Base-by-base conservation (phyloP, 192 early-diverging fungal species). In the Backusella liffmaniae region DNA sequence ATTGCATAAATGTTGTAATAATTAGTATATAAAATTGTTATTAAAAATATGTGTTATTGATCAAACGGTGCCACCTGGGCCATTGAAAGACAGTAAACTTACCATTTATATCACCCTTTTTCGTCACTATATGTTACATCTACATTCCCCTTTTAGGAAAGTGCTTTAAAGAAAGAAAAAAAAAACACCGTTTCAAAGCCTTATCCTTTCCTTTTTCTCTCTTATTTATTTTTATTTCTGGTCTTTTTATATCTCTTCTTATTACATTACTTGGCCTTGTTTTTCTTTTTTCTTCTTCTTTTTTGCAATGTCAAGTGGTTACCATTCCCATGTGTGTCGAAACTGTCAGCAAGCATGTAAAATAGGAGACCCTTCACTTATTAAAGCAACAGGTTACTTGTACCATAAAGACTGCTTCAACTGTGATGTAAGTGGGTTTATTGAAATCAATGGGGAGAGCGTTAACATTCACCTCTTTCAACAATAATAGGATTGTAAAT, bases 401-500 rank as follows among this genome's bases (percentile, higher is more conserved):
- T 76, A 76, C 42, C 75, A 76, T 56, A 70, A 70, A 34, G 67
- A 76, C 23, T 76, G 75, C 16, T 76, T 76, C 44, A 51, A 70
- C 34, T 76, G 75, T 56, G 44, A 39, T 34, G 75, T 76, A 70
- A 70, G 75, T 36, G 13, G 32, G 8, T n/a, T 16, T n/a, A 32
- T 35, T 67, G 16, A 15, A 53, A n/a, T 21, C 16, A 53, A n/a
- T 21, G 36, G 5, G 9, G 36, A 37, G 36, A 37, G 37, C 37
- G 10, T 39, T 39, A 29, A 41, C 62, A 30, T 32, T 29, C n/a
- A 26, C 26, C 26, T 26, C 26, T 26, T 74, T 46, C 79, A 34
- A 34, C 32, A 3, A 86, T 83, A 89, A 67, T 53, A 77, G 69
- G 39, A 41, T 49, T 71, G 70, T 49, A 12, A 88, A 66, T 81